phyloP scores from a whole-genome alignment of 2,329 filamentous ascomycete species.

The Coniochaeta prunicola region DNA sequence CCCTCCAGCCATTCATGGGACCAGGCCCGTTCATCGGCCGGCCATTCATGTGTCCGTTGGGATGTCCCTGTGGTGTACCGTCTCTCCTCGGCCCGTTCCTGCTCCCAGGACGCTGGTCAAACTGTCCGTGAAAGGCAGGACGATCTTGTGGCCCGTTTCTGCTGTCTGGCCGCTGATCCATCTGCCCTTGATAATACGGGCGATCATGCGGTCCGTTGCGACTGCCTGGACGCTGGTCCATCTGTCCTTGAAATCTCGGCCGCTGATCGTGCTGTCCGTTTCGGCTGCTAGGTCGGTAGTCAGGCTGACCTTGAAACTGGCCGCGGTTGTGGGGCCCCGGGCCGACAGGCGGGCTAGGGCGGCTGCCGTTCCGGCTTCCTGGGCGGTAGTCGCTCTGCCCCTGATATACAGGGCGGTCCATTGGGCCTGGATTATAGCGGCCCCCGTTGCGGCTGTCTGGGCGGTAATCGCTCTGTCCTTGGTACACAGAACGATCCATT shows the following conservation, averaged over 20 bases:
- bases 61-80: not conserved
- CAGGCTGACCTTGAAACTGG: not conserved
- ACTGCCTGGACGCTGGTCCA: not conserved
- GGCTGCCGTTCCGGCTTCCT: conserved; percentile 1
- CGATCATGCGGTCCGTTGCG: not conserved
- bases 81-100: not conserved
- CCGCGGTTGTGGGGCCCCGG: not conserved
- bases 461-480: not conserved
- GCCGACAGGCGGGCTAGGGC: not conserved
- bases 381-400: not conserved
- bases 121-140: not conserved
- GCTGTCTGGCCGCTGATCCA: not conserved
- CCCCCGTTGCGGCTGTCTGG: not conserved
- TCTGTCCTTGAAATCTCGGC: not conserved
- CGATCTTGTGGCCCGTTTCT: not conserved
- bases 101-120: conserved; percentile 1
- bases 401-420: not conserved
- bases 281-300: not conserved
- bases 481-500: not conserved
- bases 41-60: not conserved
- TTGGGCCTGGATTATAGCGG: not conserved
- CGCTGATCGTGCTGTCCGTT: not conserved
- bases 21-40: not conserved
- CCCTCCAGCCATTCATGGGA: not conserved
- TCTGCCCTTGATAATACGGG: not conserved